phyloP scores from a whole-genome alignment of 2,329 filamentous ascomycete species.

The Aspergillus felis region DNA sequence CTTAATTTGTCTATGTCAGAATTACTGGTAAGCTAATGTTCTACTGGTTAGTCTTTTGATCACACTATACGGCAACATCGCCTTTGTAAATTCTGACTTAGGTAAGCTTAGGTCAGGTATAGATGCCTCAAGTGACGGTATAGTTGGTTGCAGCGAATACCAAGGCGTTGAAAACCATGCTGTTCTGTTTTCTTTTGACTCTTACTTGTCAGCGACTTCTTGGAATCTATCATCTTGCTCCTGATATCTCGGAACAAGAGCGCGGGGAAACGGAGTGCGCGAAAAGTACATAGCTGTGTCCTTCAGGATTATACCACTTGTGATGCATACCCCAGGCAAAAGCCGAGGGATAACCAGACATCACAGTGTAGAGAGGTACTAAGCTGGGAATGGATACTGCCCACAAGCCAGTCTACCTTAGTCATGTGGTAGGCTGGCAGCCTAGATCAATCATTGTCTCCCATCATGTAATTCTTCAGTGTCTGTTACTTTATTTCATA shows the following conservation, averaged over 20 bases:
- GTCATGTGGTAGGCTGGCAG: neutral
- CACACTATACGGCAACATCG: neutral
- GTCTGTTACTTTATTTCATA: no score
- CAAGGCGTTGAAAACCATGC: neutral
- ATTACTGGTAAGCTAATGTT: neutral
- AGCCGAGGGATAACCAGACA: neutral
- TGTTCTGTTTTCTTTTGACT: neutral
- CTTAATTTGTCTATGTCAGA: neutral
- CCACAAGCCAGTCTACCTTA: neutral
- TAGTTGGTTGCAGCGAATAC: neutral
- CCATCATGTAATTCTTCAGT: no score
- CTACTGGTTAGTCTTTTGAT: neutral
- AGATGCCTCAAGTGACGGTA: neutral
- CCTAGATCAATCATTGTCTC: no score
- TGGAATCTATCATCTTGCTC: neutral
- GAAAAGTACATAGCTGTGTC: neutral
- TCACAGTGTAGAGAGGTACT: neutral
- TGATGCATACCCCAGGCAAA: neutral
- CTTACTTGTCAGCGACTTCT: neutral
- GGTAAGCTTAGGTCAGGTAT: neutral
- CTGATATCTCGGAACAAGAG: neutral
- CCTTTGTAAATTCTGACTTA: neutral
- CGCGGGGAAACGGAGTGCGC: neutral
- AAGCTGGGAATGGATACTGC: neutral
- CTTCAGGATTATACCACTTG: neutral